Conservation (phyloP, 169 alveolate species). For the Eimeria tenella region DNA sequence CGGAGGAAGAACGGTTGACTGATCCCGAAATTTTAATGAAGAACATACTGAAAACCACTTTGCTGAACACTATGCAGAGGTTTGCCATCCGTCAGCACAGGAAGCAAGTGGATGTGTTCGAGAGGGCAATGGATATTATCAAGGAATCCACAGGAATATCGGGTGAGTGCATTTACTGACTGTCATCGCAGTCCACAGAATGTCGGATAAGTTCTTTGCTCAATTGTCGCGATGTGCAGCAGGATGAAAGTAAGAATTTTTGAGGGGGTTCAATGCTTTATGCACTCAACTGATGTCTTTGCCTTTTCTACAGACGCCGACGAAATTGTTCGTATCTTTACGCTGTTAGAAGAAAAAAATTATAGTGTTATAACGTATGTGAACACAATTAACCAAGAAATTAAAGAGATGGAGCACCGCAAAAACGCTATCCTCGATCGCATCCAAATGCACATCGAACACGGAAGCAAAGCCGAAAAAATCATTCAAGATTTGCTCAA, state of each 20-base stretch:
- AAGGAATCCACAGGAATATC: slow-evolving; percentile 60
- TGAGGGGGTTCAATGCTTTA: background rate
- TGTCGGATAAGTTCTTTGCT: background rate
- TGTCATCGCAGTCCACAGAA: background rate
- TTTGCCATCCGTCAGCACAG: slow-evolving; percentile 37
- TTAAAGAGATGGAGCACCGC: background rate
- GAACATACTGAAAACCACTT: slow-evolving; percentile 38
- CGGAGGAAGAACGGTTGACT: slow-evolving; percentile 39
- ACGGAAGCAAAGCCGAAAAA: slow-evolving; percentile 34
- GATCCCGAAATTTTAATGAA: slow-evolving; percentile 62
- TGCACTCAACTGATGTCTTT: background rate
- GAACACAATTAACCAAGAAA: slow-evolving; percentile 49
- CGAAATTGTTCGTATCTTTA: slow-evolving; percentile 68
- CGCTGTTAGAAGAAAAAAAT: slow-evolving; percentile 59
- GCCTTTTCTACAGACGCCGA: slow-evolving; percentile 44
- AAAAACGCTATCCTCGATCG: background rate
- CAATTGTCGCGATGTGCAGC: background rate
- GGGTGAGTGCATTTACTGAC: slow-evolving; percentile 2
- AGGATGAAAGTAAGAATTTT: no score
- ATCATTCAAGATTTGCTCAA: slow-evolving; percentile 34
- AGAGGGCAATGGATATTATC: slow-evolving; percentile 67
- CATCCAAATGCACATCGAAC: slow-evolving; percentile 37
- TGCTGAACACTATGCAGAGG: slow-evolving; percentile 53
- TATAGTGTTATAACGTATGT: slow-evolving; percentile 68
- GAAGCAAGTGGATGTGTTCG: slow-evolving; percentile 34